Evolutionary conservation across 163 green algal genomes (phyloP).

Genomic region (Smithsoniella earleae): DNA sequence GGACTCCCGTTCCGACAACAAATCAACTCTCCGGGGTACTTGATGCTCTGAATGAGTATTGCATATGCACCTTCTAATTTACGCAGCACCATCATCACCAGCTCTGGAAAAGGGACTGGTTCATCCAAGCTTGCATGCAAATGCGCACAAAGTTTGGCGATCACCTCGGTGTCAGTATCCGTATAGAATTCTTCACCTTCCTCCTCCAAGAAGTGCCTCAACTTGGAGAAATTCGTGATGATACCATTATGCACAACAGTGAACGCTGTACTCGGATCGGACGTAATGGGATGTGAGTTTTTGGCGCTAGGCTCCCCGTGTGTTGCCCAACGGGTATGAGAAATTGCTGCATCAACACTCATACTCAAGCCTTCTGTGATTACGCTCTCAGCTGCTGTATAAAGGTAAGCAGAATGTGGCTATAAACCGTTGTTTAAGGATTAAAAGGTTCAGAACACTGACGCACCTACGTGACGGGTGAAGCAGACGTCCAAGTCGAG

Average conservation of each 20-base stretch:
- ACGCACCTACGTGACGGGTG: constrained; percentile 36
- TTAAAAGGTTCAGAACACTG: constrained; percentile 23
- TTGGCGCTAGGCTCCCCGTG: constrained; percentile 71
- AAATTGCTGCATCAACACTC: constrained; percentile 47
- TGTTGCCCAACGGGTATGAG: constrained; percentile 95
- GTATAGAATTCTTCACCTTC: constrained; percentile 76
- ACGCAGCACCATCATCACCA: constrained; percentile 91
- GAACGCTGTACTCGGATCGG: constrained; percentile 68
- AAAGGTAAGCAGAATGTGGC: not conserved
- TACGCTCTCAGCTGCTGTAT: not conserved
- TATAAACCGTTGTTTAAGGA: no score
- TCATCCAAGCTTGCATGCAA: constrained; percentile 61
- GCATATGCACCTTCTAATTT: constrained; percentile 94
- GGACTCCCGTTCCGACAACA: constrained; percentile 87
- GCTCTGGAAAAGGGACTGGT: constrained; percentile 65
- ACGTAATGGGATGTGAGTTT: constrained; percentile 89
- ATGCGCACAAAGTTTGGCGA: constrained; percentile 93
- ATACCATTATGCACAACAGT: constrained; percentile 98
- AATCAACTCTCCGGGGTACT: constrained; percentile 91
- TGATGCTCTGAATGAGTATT: constrained; percentile 84
- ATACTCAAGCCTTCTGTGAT: not conserved
- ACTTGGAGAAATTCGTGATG: constrained; percentile 92
- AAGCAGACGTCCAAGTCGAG: constrained; percentile 37
- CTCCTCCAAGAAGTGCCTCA: constrained; percentile 74
- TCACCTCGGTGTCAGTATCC: constrained; percentile 98